Evolutionary conservation across 2,329 filamentous ascomycete species (phyloP), one percentile per base, ranked within the genome.

Genomic region (Phialophora expanda): DNA sequence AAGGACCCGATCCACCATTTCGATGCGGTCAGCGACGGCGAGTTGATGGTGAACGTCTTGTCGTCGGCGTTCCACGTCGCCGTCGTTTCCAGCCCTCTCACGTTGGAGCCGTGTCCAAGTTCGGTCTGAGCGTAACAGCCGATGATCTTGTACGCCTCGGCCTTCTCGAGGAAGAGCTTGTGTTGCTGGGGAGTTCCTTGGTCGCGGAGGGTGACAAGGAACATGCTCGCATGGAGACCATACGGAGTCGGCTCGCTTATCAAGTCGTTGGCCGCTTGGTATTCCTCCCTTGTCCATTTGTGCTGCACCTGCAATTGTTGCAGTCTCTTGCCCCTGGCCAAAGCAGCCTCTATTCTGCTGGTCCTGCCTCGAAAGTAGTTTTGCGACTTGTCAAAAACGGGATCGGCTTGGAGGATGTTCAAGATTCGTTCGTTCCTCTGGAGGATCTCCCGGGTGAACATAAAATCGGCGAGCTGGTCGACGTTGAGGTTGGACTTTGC

Each of bases 1-100:
- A 93, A 83, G 11, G 89, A 90, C 1, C 91, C 91, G 72, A 92
- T 92, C 91, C 91, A 93, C 90, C 90, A 94, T 75, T 94, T 94
- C 38, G 89, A 89, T 0, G 90, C 86, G 1, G 90, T 93, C 63
- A 93, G 81, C 67, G 87, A 83, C 9, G 90, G 90, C 0, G 89
- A 91, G 77, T 93, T 87, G 41, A 93, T 82, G 14, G 83, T 88
- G 73, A 93, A 93, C 2, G 87, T 91, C 82, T 91, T 89, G 77
- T 91, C 88, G 4, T 87, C 81, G 0, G 86, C 80, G 73, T 91
- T 89, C 89, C 89, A 93, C 0, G 87, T 91, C 0, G 89, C 89
- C 0, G 86, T 89, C 0, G 89, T 91, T 78, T 91, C 88, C 12
- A 91, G 81, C 12, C 89, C 89, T 66, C 89, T 82, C 1, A 92